These are phyloP conservation scores for Pythium grandisporangium DNA, from an alignment of 352 stramenopile genomes.

Conservation along the genomic window DNA sequence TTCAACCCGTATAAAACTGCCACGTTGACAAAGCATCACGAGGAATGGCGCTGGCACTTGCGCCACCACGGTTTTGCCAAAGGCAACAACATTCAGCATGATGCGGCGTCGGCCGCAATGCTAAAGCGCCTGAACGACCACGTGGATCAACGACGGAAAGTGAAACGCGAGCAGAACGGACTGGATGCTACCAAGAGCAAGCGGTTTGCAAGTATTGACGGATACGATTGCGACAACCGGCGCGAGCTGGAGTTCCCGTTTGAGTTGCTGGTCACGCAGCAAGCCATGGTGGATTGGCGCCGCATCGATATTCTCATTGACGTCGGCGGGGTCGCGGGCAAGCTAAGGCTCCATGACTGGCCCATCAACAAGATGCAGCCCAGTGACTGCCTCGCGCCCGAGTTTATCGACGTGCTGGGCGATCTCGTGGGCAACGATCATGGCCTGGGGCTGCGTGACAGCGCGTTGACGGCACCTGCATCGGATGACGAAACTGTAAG, in stretches of 20 bases:
- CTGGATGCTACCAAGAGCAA: slow-evolving; percentile 23
- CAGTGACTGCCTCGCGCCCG: slow-evolving; percentile 39
- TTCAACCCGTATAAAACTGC: slow-evolving; percentile 54
- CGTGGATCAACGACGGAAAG: slow-evolving; percentile 30
- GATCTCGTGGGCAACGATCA: slow-evolving; percentile 61
- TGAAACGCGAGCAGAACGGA: slow-evolving; percentile 23
- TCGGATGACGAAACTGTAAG: no score
- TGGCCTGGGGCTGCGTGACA: slow-evolving; percentile 19
- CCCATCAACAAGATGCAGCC: slow-evolving; percentile 70
- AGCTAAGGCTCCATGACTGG: slow-evolving; percentile 74
- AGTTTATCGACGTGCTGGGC: slow-evolving; percentile 71
- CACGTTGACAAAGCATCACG: slow-evolving; percentile 37
- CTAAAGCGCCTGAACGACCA: slow-evolving; percentile 24
- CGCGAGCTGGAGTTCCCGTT: slow-evolving; percentile 70
- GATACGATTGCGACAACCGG: slow-evolving; percentile 64
- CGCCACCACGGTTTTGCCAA: slow-evolving; percentile 67
- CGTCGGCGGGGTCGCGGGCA: slow-evolving; percentile 48
- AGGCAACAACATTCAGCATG: no score
- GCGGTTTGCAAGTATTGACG: slow-evolving; percentile 44
- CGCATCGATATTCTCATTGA: slow-evolving; percentile 63
- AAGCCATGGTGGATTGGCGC: slow-evolving; percentile 41
- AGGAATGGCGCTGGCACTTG: slow-evolving; percentile 64
- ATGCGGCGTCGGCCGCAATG: slow-evolving; percentile 9
- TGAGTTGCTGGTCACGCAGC: slow-evolving; percentile 45
- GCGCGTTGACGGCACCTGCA: no score